Evolutionary conservation across 176 grass and related monocot genomes (phyloP).

Genomic region (Carex kokanica): DNA sequence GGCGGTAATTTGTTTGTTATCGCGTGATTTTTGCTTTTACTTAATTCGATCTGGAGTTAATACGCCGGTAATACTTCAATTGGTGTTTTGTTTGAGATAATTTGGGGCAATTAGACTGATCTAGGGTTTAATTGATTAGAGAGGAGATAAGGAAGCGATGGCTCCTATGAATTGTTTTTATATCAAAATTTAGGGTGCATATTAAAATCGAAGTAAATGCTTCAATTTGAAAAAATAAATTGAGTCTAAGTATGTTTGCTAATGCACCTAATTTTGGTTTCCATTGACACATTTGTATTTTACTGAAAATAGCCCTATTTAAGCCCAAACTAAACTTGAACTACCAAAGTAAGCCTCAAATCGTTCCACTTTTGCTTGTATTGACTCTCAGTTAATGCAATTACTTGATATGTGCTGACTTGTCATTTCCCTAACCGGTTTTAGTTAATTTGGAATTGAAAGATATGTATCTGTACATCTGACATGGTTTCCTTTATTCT

Average conservation of each 20-base stretch:
- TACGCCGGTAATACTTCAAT: neutral
- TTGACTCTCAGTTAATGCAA: neutral
- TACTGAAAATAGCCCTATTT: neutral
- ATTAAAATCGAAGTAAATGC: neutral
- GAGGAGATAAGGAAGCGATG: neutral
- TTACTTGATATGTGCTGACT: neutral
- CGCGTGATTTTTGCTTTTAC: neutral
- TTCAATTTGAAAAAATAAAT: neutral
- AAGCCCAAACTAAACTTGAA: neutral
- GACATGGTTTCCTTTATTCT: neutral
- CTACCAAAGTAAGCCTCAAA: neutral
- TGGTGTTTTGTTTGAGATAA: neutral
- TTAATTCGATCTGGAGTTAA: neutral
- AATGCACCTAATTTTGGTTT: neutral
- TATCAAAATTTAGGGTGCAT: neutral
- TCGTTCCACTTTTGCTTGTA: neutral
- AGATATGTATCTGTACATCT: neutral
- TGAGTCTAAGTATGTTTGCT: neutral
- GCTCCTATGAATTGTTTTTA: neutral
- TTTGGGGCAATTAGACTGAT: neutral
- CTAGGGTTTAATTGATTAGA: neutral
- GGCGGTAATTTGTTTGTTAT: constrained; percentile 39
- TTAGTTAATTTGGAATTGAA: neutral
- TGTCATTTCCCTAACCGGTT: neutral
- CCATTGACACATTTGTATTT: neutral